These are phyloP conservation scores for Boletales sp. DNA, from an alignment of 768 basidiomycete genomes.

Conservation along the genomic window DNA sequence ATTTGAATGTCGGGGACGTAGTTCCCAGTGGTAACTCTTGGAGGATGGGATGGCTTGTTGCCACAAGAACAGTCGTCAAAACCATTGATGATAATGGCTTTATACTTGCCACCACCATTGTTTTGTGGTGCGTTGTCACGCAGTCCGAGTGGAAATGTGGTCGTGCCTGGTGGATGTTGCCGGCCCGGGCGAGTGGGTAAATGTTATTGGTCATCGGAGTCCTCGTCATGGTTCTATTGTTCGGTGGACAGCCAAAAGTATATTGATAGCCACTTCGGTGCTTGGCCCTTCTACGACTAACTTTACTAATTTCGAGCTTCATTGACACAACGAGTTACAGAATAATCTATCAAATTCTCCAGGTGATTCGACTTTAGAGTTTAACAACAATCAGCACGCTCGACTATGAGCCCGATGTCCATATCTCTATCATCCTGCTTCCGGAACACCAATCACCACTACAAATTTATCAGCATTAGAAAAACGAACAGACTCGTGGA, in stretches of 20 bases:
- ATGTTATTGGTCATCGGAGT: too few relatives aligned
- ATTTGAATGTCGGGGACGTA: neutral
- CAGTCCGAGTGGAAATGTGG: too few relatives aligned
- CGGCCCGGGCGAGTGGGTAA: too few relatives aligned
- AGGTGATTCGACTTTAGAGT: too few relatives aligned
- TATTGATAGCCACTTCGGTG: too few relatives aligned
- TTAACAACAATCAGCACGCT: neutral
- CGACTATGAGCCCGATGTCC: neutral
- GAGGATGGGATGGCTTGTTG: conserved; percentile 1
- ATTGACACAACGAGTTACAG: too few relatives aligned
- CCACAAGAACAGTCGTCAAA: neutral
- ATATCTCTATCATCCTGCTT: conserved; percentile 2
- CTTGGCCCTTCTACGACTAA: too few relatives aligned
- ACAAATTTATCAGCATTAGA: conserved; percentile 8
- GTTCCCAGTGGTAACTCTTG: neutral
- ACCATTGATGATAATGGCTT: neutral
- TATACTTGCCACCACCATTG: conserved; percentile 11
- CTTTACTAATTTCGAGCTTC: too few relatives aligned
- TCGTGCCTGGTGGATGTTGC: too few relatives aligned
- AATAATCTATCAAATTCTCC: too few relatives aligned
- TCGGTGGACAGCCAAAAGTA: too few relatives aligned
- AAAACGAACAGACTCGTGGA: neutral
- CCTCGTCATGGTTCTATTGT: too few relatives aligned
- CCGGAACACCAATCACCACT: conserved; percentile 28
- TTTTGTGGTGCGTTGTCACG: conserved; percentile 14